Conservation (phyloP, 106 monocot species). For the Hemerocallis citrina region DNA sequence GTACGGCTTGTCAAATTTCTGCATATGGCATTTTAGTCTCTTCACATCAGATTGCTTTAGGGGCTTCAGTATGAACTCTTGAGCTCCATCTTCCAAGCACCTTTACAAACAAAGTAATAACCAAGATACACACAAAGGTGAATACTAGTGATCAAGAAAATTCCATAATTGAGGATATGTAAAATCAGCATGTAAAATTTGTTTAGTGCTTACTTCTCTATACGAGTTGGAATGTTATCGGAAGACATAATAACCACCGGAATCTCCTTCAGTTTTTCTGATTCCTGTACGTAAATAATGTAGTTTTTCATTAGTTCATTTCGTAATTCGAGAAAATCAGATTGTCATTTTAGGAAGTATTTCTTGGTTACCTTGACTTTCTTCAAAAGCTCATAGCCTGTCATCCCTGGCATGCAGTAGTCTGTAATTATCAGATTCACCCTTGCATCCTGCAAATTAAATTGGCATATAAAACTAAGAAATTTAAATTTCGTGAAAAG, state of each 20-base stretch:
- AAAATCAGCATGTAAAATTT: too few species aligned
- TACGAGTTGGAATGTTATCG: conserved; percentile 61
- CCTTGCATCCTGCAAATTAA: conserved; percentile 17
- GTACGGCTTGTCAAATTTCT: neutral
- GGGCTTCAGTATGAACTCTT: conserved; percentile 20
- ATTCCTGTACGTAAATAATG: conserved; percentile 38
- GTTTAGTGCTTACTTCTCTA: conserved; percentile 1
- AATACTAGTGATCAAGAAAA: neutral
- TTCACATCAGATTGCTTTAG: conserved; percentile 15
- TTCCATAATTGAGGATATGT: neutral
- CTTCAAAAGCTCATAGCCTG: conserved; percentile 29
- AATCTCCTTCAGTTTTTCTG: conserved; percentile 69
- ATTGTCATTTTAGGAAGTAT: too few species aligned
- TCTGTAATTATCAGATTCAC: conserved; percentile 29
- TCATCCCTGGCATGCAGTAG: conserved; percentile 33
- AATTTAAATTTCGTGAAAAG: neutral
- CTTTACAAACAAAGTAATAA: neutral
- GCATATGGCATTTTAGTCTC: conserved; percentile 7
- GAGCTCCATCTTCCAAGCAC: conserved; percentile 17
- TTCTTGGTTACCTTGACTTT: conserved; percentile 21
- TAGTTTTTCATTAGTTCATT: neutral
- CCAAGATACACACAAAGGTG: neutral
- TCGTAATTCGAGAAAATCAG: too few species aligned
- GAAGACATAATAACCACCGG: conserved; percentile 94
- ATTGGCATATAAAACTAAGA: neutral